Conservation (phyloP, 352 stramenopile species). For the Pythium rhizo-oryzae region DNA sequence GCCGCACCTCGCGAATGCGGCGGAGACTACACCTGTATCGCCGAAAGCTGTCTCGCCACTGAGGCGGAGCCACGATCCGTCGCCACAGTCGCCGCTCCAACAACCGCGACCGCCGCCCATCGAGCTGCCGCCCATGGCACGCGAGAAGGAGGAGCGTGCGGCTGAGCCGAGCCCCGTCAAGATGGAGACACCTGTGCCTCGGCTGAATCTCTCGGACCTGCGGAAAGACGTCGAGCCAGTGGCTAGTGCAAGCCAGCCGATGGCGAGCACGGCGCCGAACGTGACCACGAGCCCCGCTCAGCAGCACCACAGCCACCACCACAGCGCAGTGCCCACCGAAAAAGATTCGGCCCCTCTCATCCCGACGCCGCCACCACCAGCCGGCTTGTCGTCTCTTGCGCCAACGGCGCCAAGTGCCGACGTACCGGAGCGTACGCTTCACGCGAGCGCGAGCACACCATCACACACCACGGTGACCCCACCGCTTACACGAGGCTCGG, state of each 20-base stretch:
- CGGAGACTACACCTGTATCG: neutral
- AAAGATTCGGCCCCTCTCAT: neutral
- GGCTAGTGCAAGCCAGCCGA: neutral
- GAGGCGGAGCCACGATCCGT: slow-evolving; percentile 7
- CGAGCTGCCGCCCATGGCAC: slow-evolving; percentile 15
- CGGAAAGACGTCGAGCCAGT: slow-evolving; percentile 5
- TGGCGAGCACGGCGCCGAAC: neutral
- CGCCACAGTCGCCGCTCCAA: slow-evolving; percentile 6
- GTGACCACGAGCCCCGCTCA: neutral
- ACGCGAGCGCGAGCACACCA: slow-evolving; percentile 11
- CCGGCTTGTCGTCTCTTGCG: neutral
- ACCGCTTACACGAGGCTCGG: neutral
- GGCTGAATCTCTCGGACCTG: neutral
- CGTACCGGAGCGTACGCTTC: neutral
- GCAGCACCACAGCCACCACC: neutral
- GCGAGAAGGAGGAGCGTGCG: slow-evolving; percentile 21
- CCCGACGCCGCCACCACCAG: slow-evolving; percentile 8
- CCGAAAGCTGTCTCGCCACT: slow-evolving; percentile 6
- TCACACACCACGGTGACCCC: neutral
- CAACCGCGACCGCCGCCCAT: slow-evolving; percentile 10
- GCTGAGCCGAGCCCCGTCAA: slow-evolving; percentile 20
- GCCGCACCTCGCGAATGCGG: neutral
- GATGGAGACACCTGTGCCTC: slow-evolving; percentile 11
- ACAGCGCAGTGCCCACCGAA: neutral
- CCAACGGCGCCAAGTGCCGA: neutral